phyloP scores from a whole-genome alignment of 2,329 filamentous ascomycete species.

The Clarireedia homoeocarpa region DNA sequence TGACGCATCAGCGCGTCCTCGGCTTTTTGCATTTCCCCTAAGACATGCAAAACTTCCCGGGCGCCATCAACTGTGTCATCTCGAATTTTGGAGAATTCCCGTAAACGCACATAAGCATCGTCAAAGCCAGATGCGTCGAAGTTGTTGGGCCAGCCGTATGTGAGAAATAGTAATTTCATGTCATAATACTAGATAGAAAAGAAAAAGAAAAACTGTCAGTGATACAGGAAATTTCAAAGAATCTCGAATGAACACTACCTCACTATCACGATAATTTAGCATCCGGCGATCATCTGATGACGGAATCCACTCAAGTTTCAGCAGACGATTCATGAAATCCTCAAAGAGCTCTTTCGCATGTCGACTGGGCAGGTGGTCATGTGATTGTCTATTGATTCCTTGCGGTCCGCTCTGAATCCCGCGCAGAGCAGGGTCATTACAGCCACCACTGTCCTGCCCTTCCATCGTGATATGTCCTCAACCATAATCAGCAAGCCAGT shows the following conservation, averaged over 20 bases:
- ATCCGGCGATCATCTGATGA: not conserved
- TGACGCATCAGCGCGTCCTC: too few species aligned
- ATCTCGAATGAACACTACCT: not conserved
- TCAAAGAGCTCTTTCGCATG: conserved; percentile 9
- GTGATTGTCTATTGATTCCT: not conserved
- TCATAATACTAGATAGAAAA: not conserved
- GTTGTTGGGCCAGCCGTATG: not conserved
- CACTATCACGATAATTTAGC: not conserved
- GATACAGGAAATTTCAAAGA: too few species aligned
- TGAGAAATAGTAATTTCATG: not conserved
- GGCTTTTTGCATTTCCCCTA: too few species aligned
- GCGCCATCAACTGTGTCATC: not conserved
- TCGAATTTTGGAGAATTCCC: not conserved
- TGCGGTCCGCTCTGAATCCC: too few species aligned
- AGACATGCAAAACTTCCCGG: not conserved
- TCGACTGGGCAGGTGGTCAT: conserved; percentile 4
- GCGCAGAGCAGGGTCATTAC: not conserved
- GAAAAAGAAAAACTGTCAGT: not conserved
- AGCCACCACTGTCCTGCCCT: not conserved
- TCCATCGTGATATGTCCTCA: conserved; percentile 2
- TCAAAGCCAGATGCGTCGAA: not conserved
- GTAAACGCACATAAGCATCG: not conserved
- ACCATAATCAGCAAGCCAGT: not conserved
- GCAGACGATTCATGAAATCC: conserved; percentile 7
- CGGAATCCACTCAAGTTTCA: conserved; percentile 14